These are phyloP conservation scores for Elongisporangium undulatum DNA, from an alignment of 352 stramenopile genomes.

Conservation along the genomic window DNA sequence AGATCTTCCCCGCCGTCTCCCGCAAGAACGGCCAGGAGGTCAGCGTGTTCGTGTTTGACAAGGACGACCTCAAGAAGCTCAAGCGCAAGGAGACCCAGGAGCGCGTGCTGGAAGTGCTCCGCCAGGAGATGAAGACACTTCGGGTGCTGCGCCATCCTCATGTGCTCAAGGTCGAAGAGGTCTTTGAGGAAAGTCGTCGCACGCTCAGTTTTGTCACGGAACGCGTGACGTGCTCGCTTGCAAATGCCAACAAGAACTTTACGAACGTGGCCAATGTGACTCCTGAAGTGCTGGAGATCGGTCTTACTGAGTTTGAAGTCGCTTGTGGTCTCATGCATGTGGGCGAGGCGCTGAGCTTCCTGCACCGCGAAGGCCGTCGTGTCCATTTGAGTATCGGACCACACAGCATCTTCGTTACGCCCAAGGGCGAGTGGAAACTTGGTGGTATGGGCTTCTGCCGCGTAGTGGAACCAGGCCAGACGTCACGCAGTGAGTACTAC, in stretches of 20 bases:
- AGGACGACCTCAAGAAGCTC: conserved; percentile 77
- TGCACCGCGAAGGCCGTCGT: conserved; percentile 85
- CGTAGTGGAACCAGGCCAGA: conserved; percentile 77
- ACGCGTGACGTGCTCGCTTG: conserved; percentile 86
- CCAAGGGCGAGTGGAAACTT: conserved; percentile 91
- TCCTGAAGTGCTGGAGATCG: conserved; percentile 84
- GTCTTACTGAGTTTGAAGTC: conserved; percentile 85
- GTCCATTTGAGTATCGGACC: conserved; percentile 85
- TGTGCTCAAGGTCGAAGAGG: conserved; percentile 89
- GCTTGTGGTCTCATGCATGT: conserved; percentile 86
- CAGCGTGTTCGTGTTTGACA: conserved; percentile 86
- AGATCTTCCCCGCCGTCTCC: conserved; percentile 79
- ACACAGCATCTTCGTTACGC: conserved; percentile 89
- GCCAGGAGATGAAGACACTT: conserved; percentile 86
- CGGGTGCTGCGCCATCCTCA: conserved; percentile 83
- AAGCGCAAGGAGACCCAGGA: conserved; percentile 87
- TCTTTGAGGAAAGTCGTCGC: conserved; percentile 84
- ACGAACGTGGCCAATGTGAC: conserved; percentile 83
- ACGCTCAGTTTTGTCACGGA: conserved; percentile 90
- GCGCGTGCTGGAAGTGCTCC: conserved; percentile 81
- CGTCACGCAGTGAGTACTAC: conserved; percentile 84
- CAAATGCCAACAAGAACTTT: conserved; percentile 89
- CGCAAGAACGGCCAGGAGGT: conserved; percentile 77
- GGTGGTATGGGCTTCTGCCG: conserved; percentile 88
- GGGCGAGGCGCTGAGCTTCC: conserved; percentile 86